phyloP scores from a whole-genome alignment of 805 yeast genomes.

The Tetrapisispora namnaoensis region DNA sequence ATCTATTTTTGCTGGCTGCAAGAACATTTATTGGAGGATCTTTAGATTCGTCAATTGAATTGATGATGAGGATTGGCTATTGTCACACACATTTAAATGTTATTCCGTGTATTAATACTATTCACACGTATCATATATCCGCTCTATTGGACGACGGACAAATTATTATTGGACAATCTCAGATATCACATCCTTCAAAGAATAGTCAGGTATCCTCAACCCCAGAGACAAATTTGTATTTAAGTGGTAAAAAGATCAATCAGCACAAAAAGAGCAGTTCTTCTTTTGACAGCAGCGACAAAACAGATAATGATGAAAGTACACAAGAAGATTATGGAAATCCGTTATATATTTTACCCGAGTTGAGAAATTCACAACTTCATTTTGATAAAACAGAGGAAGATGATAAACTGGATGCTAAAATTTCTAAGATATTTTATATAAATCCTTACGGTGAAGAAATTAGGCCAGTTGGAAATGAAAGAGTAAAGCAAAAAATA shows the following conservation, averaged over 20 bases:
- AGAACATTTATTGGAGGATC: constrained; percentile 81
- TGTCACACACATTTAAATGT: constrained; percentile 43
- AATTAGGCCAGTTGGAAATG: constrained; percentile 62
- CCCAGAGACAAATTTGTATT: neutral
- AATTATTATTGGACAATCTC: constrained; percentile 81
- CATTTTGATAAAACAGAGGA: constrained; percentile 51
- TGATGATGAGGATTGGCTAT: constrained; percentile 48
- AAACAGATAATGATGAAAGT: constrained; percentile 22
- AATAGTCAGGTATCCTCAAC: neutral
- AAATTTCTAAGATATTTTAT: constrained; percentile 64
- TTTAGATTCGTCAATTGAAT: constrained; percentile 72
- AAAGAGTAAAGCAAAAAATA: constrained; percentile 46
- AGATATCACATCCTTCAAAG: constrained; percentile 73
- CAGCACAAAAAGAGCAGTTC: no score
- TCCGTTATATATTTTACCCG: constrained; percentile 49
- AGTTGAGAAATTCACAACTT: constrained; percentile 60
- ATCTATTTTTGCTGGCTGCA: constrained; percentile 71
- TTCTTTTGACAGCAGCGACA: neutral
- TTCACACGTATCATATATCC: constrained; percentile 77
- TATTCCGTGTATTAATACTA: constrained; percentile 75
- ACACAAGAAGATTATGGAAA: constrained; percentile 57
- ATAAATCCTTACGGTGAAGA: constrained; percentile 86
- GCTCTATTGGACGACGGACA: constrained; percentile 63
- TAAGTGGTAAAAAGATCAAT: neutral
- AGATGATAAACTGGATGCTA: constrained; percentile 56